Evolutionary conservation across 148 eudicot genomes (phyloP).

Genomic region (Rheum nobile): DNA sequence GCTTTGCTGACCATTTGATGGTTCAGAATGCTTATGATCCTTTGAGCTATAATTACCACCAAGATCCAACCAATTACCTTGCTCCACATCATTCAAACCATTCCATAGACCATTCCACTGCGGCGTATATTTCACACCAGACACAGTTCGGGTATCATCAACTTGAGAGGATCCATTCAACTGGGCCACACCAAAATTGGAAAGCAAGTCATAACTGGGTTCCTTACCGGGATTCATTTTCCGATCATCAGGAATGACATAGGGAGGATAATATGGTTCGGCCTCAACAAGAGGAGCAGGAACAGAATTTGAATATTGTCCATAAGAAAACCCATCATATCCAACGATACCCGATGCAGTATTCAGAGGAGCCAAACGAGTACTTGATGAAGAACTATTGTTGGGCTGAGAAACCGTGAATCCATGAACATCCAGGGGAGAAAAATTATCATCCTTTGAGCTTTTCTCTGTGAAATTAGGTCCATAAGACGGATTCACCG

Average conservation of each 20-base stretch:
- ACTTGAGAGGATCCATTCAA: slow-evolving; percentile 28
- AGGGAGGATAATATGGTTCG: slow-evolving; percentile 41
- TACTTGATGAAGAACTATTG: slow-evolving; percentile 11
- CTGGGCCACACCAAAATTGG: slow-evolving; percentile 22
- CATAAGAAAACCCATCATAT: slow-evolving; percentile 25
- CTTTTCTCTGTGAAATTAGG: slow-evolving; percentile 28
- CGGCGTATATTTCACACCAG: slow-evolving; percentile 29
- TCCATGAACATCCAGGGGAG: slow-evolving; percentile 15
- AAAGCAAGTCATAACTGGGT: slow-evolving; percentile 25
- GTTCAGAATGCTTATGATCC: slow-evolving; percentile 22
- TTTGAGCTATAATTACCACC: slow-evolving; percentile 27
- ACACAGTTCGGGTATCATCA: slow-evolving; percentile 30
- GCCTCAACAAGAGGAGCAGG: slow-evolving; percentile 19
- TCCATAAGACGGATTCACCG: slow-evolving; percentile 27
- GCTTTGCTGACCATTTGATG: slow-evolving; percentile 20
- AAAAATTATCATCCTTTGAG: slow-evolving; percentile 1
- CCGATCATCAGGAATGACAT: slow-evolving; percentile 25
- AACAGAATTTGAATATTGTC: slow-evolving; percentile 23
- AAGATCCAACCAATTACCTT: slow-evolving; percentile 25
- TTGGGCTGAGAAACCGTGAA: slow-evolving; percentile 24
- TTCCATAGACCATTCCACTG: slow-evolving; percentile 40
- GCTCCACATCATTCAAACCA: slow-evolving; percentile 33
- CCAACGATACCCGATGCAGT: slow-evolving; percentile 14
- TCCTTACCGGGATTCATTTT: slow-evolving; percentile 24
- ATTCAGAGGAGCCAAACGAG: slow-evolving; percentile 20